Evolutionary conservation across 345 rosid genomes (phyloP), one percentile per base, ranked within the genome.

Genomic region (Eucalyptus paniculata): DNA sequence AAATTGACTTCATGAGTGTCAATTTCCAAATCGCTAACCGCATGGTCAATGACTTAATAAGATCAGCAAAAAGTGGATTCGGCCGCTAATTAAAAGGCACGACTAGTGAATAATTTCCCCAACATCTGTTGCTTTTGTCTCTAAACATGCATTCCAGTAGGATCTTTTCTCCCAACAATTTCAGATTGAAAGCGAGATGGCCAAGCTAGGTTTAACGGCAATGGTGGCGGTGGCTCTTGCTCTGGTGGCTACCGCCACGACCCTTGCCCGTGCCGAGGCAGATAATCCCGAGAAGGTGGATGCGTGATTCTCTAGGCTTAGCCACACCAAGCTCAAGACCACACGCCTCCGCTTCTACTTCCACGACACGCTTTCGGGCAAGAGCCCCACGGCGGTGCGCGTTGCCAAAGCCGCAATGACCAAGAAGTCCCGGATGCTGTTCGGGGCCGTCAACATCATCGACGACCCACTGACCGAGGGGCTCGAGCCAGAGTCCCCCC

Each of bases 291-390:
- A n/a, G 3, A 37, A 34, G 26, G 65, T 51, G 24, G 88, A 53
- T 12, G 14, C 26, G 24, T 69, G 82, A 44, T 69, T 69, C 24
- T 19, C 24, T 34, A 32, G 42, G 21, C 65, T 86, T 49, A 53
- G 77, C 88, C 86, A 34, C 90, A 50, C 89, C 58, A 50, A 92
- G 93, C 94, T 94, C 92, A 94, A 90, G 37, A 92, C 91, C 8
- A 96, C 95, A 3, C 92, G 91, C 77, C 95, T 97, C 87, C 97
- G 93, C 11, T 97, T 95, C 94, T 96, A 94, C 91, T 95, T 97
- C 93, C 99, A 96, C 42, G 96, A 94, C 88, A 94, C 92, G 0
- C 87, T 94, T 50, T 94, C 94, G 56, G 97, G 97, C 28, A 89
- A 91, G 80, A 91, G 91, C 91, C 96, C 96, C 0, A 94, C 90